Evolutionary conservation across 352 stramenopile genomes (phyloP).

Genomic region (Phytophthora aleatoria): DNA sequence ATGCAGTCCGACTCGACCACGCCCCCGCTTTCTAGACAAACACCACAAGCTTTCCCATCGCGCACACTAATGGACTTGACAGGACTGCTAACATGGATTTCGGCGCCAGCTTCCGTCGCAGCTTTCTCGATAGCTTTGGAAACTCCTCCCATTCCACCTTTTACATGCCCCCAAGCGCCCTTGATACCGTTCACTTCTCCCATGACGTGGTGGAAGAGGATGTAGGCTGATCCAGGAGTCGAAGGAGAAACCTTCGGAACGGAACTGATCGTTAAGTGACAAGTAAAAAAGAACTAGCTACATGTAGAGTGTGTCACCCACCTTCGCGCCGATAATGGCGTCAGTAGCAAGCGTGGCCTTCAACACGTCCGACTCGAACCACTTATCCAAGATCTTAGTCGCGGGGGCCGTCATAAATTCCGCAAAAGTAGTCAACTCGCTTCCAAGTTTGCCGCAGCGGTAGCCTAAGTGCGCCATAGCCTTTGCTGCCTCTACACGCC

Average conservation of each 20-base stretch:
- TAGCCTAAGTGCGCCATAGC: slow-evolving; percentile 71
- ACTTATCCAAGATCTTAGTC: slow-evolving; percentile 88
- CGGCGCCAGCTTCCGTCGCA: slow-evolving; percentile 62
- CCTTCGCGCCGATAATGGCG: slow-evolving; percentile 90
- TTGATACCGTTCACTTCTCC: slow-evolving; percentile 89
- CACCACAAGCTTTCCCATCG: slow-evolving; percentile 52
- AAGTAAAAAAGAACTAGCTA: not conserved
- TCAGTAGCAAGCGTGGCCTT: slow-evolving; percentile 93
- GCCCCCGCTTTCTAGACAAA: slow-evolving; percentile 64
- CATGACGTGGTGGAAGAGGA: slow-evolving; percentile 93
- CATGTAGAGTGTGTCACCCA: slow-evolving; percentile 17
- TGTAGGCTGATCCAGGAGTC: slow-evolving; percentile 88
- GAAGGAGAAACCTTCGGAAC: slow-evolving; percentile 68
- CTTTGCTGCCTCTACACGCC: slow-evolving; percentile 67
- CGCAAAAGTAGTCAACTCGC: slow-evolving; percentile 79
- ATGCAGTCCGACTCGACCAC: slow-evolving; percentile 61
- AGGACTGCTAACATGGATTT: slow-evolving; percentile 70
- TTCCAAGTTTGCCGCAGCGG: slow-evolving; percentile 66
- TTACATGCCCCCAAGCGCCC: slow-evolving; percentile 90
- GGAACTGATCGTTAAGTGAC: not conserved
- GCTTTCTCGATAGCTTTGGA: slow-evolving; percentile 69
- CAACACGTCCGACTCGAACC: slow-evolving; percentile 90
- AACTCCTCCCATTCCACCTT: slow-evolving; percentile 89
- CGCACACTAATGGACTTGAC: slow-evolving; percentile 72
- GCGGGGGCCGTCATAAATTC: slow-evolving; percentile 91